phyloP scores from a whole-genome alignment of 495 filamentous ascomycete species.

The Penicillium soppii region DNA sequence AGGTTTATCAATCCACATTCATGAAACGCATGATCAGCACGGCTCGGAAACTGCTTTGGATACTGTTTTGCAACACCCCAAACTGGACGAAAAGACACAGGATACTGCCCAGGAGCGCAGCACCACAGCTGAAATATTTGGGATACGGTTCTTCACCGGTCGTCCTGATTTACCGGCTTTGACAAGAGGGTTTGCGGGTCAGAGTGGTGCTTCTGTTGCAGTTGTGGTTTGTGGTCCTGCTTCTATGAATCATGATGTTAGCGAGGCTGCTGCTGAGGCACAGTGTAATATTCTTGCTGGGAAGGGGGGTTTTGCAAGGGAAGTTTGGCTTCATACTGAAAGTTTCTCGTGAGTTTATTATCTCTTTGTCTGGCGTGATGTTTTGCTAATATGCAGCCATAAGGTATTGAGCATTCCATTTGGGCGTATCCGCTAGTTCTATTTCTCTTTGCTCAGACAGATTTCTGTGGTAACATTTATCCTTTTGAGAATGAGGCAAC shows the following conservation, averaged over 20 bases:
- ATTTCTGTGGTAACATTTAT: too few relatives aligned
- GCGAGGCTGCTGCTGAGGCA: slow-evolving; percentile 10
- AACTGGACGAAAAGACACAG: not conserved
- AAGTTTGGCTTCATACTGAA: slow-evolving; percentile 23
- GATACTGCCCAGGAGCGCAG: slow-evolving; percentile 12
- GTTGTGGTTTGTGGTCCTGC: slow-evolving; percentile 21
- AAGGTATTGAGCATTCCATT: too few relatives aligned
- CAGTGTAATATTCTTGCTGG: slow-evolving; percentile 14
- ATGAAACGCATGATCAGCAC: slow-evolving; percentile 10
- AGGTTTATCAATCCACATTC: slow-evolving; percentile 16
- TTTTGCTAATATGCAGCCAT: not conserved
- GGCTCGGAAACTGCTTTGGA: not conserved
- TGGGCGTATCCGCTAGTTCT: too few relatives aligned
- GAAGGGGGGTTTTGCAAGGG: slow-evolving; percentile 11
- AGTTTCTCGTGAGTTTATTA: slow-evolving; percentile 21
- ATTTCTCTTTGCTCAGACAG: too few relatives aligned
- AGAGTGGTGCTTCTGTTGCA: slow-evolving; percentile 11
- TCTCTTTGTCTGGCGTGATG: not conserved
- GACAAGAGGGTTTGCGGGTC: slow-evolving; percentile 1
- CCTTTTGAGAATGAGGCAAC: too few relatives aligned
- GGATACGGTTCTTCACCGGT: slow-evolving; percentile 13
- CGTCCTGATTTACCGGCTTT: slow-evolving; percentile 11
- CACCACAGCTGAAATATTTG: slow-evolving; percentile 8
- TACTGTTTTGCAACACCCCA: not conserved
- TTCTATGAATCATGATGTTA: slow-evolving; percentile 21